A percentile compares a stretch with the other conserved stretches of the same genome.
Conservation (phyloP, 768 basidiomycete species). For the Suillus lakei region DNA sequence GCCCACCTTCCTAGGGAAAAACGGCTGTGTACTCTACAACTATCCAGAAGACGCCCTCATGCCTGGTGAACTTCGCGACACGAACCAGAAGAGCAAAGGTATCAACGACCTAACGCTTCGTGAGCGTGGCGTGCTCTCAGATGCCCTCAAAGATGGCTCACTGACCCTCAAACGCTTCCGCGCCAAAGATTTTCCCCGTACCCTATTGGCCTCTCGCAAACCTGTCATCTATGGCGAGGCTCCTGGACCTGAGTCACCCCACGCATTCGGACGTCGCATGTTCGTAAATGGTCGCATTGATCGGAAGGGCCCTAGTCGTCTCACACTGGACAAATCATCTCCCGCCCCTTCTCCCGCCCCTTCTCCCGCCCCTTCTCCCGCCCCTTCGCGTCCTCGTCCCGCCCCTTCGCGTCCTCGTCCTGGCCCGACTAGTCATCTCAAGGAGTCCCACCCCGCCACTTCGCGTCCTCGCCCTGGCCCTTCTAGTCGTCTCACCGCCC, state of each 20-base stretch:
- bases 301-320: background rate
- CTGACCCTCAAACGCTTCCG: background rate
- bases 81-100: background rate
- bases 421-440: background rate
- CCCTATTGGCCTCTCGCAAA: background rate
- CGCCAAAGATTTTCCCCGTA: background rate
- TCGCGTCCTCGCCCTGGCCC: background rate
- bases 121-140: background rate
- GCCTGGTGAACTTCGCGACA: conserved; percentile 2
- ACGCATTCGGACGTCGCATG: background rate
- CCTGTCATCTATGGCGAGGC: background rate
- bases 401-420: background rate
- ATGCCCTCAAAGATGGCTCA: background rate
- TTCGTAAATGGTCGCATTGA: background rate
- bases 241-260: background rate
- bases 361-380: background rate
- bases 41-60: background rate
- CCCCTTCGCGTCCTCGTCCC: background rate
- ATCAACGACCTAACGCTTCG: background rate
- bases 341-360: background rate
- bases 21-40: background rate
- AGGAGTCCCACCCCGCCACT: too few species aligned
- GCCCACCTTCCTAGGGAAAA: background rate
- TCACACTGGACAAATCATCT: background rate
- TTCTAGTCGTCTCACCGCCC: background rate